Base-by-base conservation (phyloP, 768 basidiomycete genomes). In the Amylocystis lapponica region DNA sequence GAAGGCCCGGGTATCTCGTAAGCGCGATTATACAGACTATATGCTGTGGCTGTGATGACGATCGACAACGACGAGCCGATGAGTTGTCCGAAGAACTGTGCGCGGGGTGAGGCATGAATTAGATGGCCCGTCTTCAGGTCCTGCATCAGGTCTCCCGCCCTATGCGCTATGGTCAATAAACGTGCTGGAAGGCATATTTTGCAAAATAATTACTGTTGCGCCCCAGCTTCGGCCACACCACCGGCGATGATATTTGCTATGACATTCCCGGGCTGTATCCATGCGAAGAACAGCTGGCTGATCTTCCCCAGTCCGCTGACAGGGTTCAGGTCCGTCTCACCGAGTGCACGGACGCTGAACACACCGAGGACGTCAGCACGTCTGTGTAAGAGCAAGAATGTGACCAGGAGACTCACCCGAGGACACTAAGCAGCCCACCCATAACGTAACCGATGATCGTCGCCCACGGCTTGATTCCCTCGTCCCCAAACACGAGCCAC, bases 241-340 rank as follows among this genome's bases (percentile, higher is more conserved):
- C 94, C 94, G 2, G 95, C 95, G 34, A 98, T 90, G 56, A 98
- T 87, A 57, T 97, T 98, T 1, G 95, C 95, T n/a, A 96, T 90
- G 16, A 96, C 80, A 56, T 95, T 95, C 19, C 90, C 88, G 2
- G 93, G 92, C 57, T 94, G 91, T 30, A 96, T 76, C 72, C 94
- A 84, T 6, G 93, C 93, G 54, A 98, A 98, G 46, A 96, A 71
- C 14, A 98, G 71, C 56, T 98, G 95, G 17, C 87, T 91, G 49
- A 97, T 83, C 63, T 98, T 98, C 2, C 95, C 95, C 27, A 97
- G 71, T 1, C 93, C 95, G 32, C 88, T 88, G 29, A 93, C 90
- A 0, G 89, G 89, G 56, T 90, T 91, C 27, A 98, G 66, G 61
- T 98, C 95, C 3, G 95, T 98, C 66, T 97, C 94, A 41, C 95